These are phyloP conservation scores for Colletotrichum phormii DNA, from an alignment of 2,329 filamentous ascomycete genomes.

Conservation along the genomic window DNA sequence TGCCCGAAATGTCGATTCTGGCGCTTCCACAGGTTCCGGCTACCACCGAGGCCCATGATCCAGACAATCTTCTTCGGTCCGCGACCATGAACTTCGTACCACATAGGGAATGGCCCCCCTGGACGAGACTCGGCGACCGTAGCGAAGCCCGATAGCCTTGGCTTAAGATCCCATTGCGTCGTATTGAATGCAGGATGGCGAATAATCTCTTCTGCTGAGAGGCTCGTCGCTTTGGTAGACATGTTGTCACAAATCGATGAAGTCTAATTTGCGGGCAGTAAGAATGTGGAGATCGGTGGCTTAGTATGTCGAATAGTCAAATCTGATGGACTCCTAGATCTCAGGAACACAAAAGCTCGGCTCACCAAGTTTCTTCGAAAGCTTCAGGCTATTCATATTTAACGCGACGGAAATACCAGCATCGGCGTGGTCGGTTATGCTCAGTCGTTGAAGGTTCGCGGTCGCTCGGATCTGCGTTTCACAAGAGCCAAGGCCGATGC, in stretches of 20 bases:
- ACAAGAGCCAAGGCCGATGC: background rate
- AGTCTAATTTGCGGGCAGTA: background rate
- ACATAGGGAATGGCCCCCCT: constrained; percentile 18
- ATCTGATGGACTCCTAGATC: background rate
- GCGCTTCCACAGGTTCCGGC: constrained; percentile 52
- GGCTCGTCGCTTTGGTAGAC: background rate
- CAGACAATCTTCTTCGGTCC: constrained; percentile 19
- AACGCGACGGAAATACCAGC: no score
- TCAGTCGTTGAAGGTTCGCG: background rate
- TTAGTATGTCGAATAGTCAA: background rate
- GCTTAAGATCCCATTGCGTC: constrained; percentile 9
- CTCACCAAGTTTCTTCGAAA: no score
- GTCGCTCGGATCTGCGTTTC: constrained; percentile 9
- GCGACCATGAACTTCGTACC: constrained; percentile 24
- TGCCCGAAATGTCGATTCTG: constrained; percentile 77
- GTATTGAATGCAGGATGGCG: constrained; percentile 20
- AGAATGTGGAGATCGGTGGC: background rate
- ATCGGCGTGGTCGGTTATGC: background rate
- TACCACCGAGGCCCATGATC: constrained; percentile 30
- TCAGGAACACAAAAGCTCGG: no score
- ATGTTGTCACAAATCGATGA: background rate
- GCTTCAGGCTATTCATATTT: no score
- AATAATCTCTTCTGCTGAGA: constrained; percentile 8
- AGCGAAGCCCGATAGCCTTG: constrained; percentile 1
- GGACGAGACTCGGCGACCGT: constrained; percentile 6